These are phyloP conservation scores for Chytriomyces sp. DNA, from an alignment of 192 early-diverging fungal species.

Conservation along the genomic window DNA sequence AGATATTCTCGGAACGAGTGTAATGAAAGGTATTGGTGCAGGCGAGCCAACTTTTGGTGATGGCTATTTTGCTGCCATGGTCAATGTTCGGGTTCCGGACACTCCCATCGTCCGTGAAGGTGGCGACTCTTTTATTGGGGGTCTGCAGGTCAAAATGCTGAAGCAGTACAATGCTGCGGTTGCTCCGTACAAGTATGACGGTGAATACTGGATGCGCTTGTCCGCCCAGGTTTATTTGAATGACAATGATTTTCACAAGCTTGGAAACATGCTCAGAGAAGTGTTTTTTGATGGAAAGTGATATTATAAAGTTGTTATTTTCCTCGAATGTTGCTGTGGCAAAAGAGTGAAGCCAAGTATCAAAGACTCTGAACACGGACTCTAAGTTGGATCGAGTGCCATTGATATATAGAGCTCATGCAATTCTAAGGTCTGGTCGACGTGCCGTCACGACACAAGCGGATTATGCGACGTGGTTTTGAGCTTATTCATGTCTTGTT, in stretches of 20 bases:
- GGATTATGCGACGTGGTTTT: too few relatives aligned
- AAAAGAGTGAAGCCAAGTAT: too few relatives aligned
- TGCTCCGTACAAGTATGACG: slow-evolving; percentile 47
- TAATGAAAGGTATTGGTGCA: slow-evolving; percentile 33
- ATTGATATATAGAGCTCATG: too few relatives aligned
- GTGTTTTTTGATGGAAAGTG: not conserved
- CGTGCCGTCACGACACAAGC: too few relatives aligned
- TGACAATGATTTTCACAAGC: slow-evolving; percentile 3
- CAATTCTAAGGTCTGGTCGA: too few relatives aligned
- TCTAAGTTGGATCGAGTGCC: too few relatives aligned
- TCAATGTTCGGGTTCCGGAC: slow-evolving; percentile 60
- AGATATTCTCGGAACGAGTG: slow-evolving; percentile 57
- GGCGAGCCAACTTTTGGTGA: slow-evolving; percentile 35
- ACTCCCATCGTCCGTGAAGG: slow-evolving; percentile 20
- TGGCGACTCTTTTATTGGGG: slow-evolving; percentile 9
- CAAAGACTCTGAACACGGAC: too few relatives aligned
- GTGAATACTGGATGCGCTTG: slow-evolving; percentile 52
- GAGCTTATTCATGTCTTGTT: too few relatives aligned
- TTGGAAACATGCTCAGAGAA: not conserved
- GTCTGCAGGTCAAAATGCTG: slow-evolving; percentile 29
- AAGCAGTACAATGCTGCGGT: slow-evolving; percentile 46
- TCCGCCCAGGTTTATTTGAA: slow-evolving; percentile 51
- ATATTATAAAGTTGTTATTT: too few relatives aligned
- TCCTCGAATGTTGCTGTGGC: too few relatives aligned
- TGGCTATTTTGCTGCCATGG: slow-evolving; percentile 55